Base-by-base conservation (phyloP, 768 basidiomycete genomes). In the Lentinula boryana region DNA sequence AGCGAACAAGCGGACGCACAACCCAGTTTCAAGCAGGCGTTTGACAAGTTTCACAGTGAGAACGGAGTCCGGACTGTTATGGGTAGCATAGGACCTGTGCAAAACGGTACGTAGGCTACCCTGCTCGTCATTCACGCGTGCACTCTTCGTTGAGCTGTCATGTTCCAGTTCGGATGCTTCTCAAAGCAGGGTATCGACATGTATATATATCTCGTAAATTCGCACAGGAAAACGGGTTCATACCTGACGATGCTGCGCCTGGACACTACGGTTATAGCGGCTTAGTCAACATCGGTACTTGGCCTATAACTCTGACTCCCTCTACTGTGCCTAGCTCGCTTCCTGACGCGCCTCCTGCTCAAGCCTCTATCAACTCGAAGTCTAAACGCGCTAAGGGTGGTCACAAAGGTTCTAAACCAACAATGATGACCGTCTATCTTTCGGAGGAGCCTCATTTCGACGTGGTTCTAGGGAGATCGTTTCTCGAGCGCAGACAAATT, bases 201-300 rank as follows among this genome's bases (percentile, higher is more conserved):
- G 95, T 98, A 55, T 99, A 99, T 74, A 89, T 99, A 61, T 97
- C 95, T 12, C 84, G 97, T 59, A 88, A 89, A 69, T 99, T 98
- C 68, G 97, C 97, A 1, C 76, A 86, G 63, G 82, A 86, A 64
- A 85, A 97, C 69, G 89, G 88, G 1, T 93, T 99, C 71, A 90
- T 98, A 60, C 92, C 93, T 1, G 76, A 79, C 21, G 93, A 95
- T 64, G 90, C 94, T 60, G 84, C 86, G 1, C 94, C 93, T 6
- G 97, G 97, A 5, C 83, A 88, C 62, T 94, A 95, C 66, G 96
- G 97, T n/a, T 99, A 98, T 69, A 83, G 87, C 7, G 95, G 96
- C 3, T 79, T 93, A 8, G 84, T 93, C 58, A 91, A 87, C 70
- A 84, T 95, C 23, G 95, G 95, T 13, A 80, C 79, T 58, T 91